Conservation (phyloP, 805 yeast species). For the Jamesozyma spencerorum region DNA sequence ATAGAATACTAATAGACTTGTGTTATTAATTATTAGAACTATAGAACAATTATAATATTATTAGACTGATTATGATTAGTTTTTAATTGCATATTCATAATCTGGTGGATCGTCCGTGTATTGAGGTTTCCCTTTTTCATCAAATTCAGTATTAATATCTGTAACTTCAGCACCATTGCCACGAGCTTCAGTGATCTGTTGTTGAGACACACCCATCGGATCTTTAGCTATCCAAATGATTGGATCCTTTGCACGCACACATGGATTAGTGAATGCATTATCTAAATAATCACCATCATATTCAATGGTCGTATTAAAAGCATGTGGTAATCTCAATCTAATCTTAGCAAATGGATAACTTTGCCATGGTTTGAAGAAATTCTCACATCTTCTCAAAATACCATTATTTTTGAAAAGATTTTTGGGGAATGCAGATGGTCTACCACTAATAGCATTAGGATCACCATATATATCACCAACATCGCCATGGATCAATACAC, state of each 20-base stretch:
- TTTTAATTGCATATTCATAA: slow-evolving; percentile 35
- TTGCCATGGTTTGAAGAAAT: slow-evolving; percentile 40
- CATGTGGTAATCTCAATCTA: slow-evolving; percentile 33
- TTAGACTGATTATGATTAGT: slow-evolving; percentile 4
- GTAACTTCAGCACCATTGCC: slow-evolving; percentile 43
- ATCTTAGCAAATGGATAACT: slow-evolving; percentile 38
- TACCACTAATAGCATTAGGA: slow-evolving; percentile 14
- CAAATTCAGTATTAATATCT: slow-evolving; percentile 48
- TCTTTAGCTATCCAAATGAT: slow-evolving; percentile 67
- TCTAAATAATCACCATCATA: slow-evolving; percentile 28
- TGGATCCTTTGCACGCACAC: slow-evolving; percentile 33
- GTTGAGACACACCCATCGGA: slow-evolving; percentile 53
- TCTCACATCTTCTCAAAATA: slow-evolving; percentile 15
- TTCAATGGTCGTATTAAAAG: slow-evolving; percentile 27
- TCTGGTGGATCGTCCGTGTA: slow-evolving; percentile 65
- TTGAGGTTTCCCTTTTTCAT: slow-evolving; percentile 46
- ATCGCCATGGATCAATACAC: slow-evolving; percentile 17
- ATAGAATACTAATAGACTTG: no score
- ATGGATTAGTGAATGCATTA: slow-evolving; percentile 26
- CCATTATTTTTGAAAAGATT: slow-evolving; percentile 13
- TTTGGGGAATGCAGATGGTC: slow-evolving; percentile 22
- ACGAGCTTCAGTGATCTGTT: slow-evolving; percentile 48
- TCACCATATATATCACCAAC: slow-evolving; percentile 22
- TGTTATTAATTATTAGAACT: background rate
- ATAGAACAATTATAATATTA: background rate